phyloP scores from a whole-genome alignment of 495 filamentous ascomycete genomes.

The Opeltia flavorubescens region DNA sequence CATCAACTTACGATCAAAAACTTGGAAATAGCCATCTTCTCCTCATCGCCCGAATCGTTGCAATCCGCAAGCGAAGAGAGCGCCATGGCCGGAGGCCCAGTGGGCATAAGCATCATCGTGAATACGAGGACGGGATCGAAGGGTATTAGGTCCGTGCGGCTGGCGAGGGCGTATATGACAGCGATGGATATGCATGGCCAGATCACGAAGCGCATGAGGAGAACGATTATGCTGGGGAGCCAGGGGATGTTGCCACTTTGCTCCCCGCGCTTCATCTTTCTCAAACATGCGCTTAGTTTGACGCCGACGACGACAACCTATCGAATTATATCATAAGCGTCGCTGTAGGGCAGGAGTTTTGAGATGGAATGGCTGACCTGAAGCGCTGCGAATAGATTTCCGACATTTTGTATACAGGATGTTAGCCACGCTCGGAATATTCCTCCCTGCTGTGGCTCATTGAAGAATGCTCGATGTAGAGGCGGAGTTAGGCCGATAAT shows the following conservation, averaged over 20 bases:
- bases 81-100: slow-evolving; percentile 57
- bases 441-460: slow-evolving; percentile 45
- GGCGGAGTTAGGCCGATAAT: slow-evolving; percentile 48
- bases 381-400: slow-evolving; percentile 54
- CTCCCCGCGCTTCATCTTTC: slow-evolving; percentile 36
- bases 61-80: slow-evolving; percentile 54
- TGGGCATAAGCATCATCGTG: slow-evolving; percentile 63
- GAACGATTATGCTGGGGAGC: slow-evolving; percentile 36
- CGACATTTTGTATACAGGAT: slow-evolving; percentile 47
- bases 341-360: background rate
- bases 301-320: slow-evolving; percentile 55
- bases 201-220: slow-evolving; percentile 47
- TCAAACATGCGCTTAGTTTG: slow-evolving; percentile 41
- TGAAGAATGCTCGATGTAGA: slow-evolving; percentile 56
- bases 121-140: slow-evolving; percentile 66
- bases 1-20: slow-evolving; percentile 44
- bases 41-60: slow-evolving; percentile 37
- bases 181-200: slow-evolving; percentile 51
- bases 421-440: slow-evolving; percentile 62
- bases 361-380: slow-evolving; percentile 26
- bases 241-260: slow-evolving; percentile 35
- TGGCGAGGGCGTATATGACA: slow-evolving; percentile 46
- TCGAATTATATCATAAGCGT: background rate
- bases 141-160: slow-evolving; percentile 38
- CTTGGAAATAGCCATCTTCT: slow-evolving; percentile 58